A percentile compares a stretch with the other conserved stretches of the same genome.
These are phyloP conservation scores for Colletotrichum truncatum DNA, from an alignment of 2,329 filamentous ascomycete species.

Conservation along the genomic window DNA sequence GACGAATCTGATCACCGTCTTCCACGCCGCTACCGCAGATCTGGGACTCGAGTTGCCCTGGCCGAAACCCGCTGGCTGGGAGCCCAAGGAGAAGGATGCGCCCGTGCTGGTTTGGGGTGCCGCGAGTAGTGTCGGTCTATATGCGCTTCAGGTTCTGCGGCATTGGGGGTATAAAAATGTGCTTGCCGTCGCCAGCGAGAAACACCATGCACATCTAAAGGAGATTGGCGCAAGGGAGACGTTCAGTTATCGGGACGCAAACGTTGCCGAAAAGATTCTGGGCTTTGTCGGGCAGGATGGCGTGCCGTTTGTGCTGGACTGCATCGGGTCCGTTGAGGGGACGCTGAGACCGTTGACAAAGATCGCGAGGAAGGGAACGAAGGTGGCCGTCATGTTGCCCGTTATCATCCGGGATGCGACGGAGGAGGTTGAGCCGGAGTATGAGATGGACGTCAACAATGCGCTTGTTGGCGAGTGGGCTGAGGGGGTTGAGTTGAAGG, in stretches of 20 bases:
- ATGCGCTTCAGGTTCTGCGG: slow-evolving; percentile 57
- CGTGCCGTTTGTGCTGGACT: slow-evolving; percentile 62
- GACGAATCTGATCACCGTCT: slow-evolving; percentile 67
- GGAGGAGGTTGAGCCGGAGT: slow-evolving; percentile 56
- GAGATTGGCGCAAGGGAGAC: slow-evolving; percentile 52
- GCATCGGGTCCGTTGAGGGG: slow-evolving; percentile 59
- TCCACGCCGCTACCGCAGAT: slow-evolving; percentile 61
- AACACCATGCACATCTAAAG: slow-evolving; percentile 52
- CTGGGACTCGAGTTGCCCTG: slow-evolving; percentile 64
- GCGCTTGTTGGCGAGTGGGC: slow-evolving; percentile 51
- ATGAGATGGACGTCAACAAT: slow-evolving; percentile 59
- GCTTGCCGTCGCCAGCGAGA: slow-evolving; percentile 55
- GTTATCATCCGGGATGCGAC: slow-evolving; percentile 64
- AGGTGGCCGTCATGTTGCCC: slow-evolving; percentile 67
- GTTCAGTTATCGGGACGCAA: slow-evolving; percentile 56
- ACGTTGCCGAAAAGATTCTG: slow-evolving; percentile 47
- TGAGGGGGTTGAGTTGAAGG: slow-evolving; percentile 60
- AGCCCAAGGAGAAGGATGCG: slow-evolving; percentile 42
- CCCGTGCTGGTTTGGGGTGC: slow-evolving; percentile 62
- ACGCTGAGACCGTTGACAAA: slow-evolving; percentile 58
- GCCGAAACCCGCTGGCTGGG: slow-evolving; percentile 57
- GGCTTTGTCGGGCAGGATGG: slow-evolving; percentile 33
- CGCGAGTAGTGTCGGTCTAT: slow-evolving; percentile 60
- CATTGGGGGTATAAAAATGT: slow-evolving; percentile 62
- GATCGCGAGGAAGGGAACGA: slow-evolving; percentile 58